Base-by-base conservation (phyloP, 371 early-diverging fungal genomes). In the Mucor piriformis region DNA sequence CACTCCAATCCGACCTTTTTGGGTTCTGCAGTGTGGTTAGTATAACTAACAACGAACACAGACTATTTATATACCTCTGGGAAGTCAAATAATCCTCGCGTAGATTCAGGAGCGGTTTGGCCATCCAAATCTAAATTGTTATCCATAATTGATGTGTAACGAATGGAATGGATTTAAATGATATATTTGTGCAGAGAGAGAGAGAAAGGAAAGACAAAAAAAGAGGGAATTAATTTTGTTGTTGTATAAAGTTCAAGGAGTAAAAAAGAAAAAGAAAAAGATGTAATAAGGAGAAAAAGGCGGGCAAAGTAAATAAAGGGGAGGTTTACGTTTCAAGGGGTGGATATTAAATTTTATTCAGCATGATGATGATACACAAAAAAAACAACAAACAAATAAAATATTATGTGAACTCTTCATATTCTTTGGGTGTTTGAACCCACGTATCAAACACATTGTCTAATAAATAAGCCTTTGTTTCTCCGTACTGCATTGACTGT, bases 31-130 rank as follows among this genome's bases (percentile, higher is more conserved):
- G n/a, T n/a, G 11, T 37, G 6, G 12, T 11, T 37, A 13, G 12
- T 3, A 37, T 37, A 37, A n/a, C 3, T 6, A 4, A 4, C 4
- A 37, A 37, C 4, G 15, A 37, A 10, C 37, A 10, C 37, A 11
- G 11, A 10, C 11, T 37, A 6, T 37, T 37, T 37, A 12, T 40
- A 16, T 46, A 63, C 62, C 43, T 72, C 73, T 48, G 74, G 73
- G 13, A 49, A 32, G 64, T 73, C 81, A 64, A 80, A 80, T 10
- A 80, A 48, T 11, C 81, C 81, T 52, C 75, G 72, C 20, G 81
- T 80, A 16, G 81, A 80, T 63, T 80, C 81, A 24, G 81, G 81
- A 18, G 81, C 81, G 12, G 81, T 80, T 53, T 80, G 81, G 16
- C 73, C 75, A 49, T 79, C 69, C 37, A 79, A 43, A 62, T 70